phyloP scores from a whole-genome alignment of 805 yeast species.

The Priceomyces carsonii region DNA sequence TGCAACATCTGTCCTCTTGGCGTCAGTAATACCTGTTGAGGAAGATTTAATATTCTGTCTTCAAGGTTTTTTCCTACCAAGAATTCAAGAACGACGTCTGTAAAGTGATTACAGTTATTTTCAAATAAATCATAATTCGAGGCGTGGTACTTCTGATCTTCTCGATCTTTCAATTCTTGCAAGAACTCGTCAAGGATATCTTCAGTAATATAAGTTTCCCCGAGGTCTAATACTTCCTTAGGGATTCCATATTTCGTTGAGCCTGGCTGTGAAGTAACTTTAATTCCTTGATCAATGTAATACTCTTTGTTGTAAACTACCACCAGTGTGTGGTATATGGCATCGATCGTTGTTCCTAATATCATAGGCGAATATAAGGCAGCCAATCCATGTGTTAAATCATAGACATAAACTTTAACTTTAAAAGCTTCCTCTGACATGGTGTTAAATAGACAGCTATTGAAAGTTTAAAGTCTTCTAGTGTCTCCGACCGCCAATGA shows the following conservation, averaged over 20 bases:
- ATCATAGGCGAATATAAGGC: constrained; percentile 48
- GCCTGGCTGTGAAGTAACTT: constrained; percentile 43
- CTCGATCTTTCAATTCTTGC: constrained; percentile 43
- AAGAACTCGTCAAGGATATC: constrained; percentile 57
- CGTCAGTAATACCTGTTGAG: constrained; percentile 47
- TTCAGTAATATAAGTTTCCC: constrained; percentile 50
- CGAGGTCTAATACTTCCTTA: constrained; percentile 51
- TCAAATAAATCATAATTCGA: constrained; percentile 55
- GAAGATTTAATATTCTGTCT: constrained; percentile 50
- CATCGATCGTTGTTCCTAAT: constrained; percentile 57
- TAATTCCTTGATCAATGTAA: constrained; percentile 62
- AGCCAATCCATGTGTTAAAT: constrained; percentile 64
- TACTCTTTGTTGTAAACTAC: constrained; percentile 55
- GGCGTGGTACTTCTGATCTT: constrained; percentile 44
- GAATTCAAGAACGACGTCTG: constrained; percentile 57
- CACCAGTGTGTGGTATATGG: constrained; percentile 66
- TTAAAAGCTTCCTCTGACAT: constrained; percentile 25
- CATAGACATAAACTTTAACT: constrained; percentile 62
- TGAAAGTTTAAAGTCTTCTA: neutral
- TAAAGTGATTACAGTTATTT: constrained; percentile 70
- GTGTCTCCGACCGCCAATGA: too few species aligned
- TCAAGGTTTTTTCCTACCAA: constrained; percentile 59
- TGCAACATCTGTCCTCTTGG: constrained; percentile 37
- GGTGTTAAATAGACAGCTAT: neutral
- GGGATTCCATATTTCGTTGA: constrained; percentile 62